Evolutionary conservation across 768 basidiomycete species (phyloP), one percentile per base, ranked within the genome.

Genomic region (Podaxis sp.): DNA sequence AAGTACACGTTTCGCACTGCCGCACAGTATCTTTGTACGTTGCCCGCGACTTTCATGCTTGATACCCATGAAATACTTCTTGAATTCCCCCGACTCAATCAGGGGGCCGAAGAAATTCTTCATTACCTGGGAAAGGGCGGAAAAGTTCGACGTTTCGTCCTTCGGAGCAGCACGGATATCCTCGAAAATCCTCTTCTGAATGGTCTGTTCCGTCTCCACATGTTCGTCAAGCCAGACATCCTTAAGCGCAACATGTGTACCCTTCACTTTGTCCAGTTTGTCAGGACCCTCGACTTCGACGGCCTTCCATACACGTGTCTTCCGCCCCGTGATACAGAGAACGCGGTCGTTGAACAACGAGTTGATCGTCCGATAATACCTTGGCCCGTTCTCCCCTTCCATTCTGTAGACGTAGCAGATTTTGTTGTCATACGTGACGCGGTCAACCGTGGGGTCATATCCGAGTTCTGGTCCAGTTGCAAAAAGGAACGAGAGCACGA

Each of bases 141-240:
- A 28, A 28, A 28, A 28, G 28, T 28, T 28, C 3, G 28, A 28
- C 3, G 28, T 28, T 28, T 28, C 0, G 28, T 28, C 28, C 28
- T 28, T 28, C 2, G 28, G 28, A 28, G 28, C 41, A 17, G 5
- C 15, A 1, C 12, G 11, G 41, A 44, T 13, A 22, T 53, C 56
- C 10, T 60, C 13, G 46, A 65, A 64, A 28, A 70, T 57, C 22
- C 17, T 38, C 1, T 53, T 12, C 49, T 69, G 67, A 28, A 68
- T 66, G 20, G 67, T 36, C 17, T 28, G n/a, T 37, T 69, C 66
- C 2, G 65, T 65, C 7, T 30, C 11, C 6, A 66, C 54, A 5
- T 20, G 15, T 1, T 30, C 48, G 26, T 67, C 65, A 2, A 70
- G 54, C 68, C 68, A 70, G 6, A 67, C 66, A 49, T 70, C 66